Base-by-base conservation (phyloP, 1,139 yeast genomes). In the Pichia norvegensis region DNA sequence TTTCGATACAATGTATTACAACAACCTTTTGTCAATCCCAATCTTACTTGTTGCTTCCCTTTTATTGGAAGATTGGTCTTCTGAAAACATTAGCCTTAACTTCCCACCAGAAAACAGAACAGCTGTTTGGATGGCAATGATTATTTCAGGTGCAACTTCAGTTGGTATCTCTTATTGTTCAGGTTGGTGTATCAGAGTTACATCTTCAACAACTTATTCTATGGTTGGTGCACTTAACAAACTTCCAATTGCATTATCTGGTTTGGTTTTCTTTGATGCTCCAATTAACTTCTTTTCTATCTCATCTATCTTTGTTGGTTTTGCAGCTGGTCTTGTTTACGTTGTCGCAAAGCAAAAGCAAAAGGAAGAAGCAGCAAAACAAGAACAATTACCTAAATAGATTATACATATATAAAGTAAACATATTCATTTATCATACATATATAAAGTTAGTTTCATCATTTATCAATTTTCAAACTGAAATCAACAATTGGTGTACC, bases 211-310 rank as follows among this genome's bases (percentile, higher is more conserved):
- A 49, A 92, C 98, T 47, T 92, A 92, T 72, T 86, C 96, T 45
- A 92, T 92, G 98, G 97, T 92, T 53, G 98, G 98, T 64, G 98
- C 98, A 46, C 79, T 92, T 68, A 92, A 92, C 78, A 94, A 94
- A 73, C 79, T 92, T 62, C 98, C 98, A 61, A 87, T 94, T 62
- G 98, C 98, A 22, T 74, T 94, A 51, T 82, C 95, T 33, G 98
- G 98, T 39, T 78, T 94, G 63, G 65, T 92, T 55, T 92, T 92
- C 76, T 92, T 90, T 63, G 95, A 87, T 59, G 95, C 95, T 51
- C 94, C 95, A 49, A 87, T 84, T 63, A 92, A 95, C 72, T 86
- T 92, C 70, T 81, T 85, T 74, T 85, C 95, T 38, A 85, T 88
- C 52, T 70, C 88, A 33, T 92, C 97, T 45, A 94, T 92, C 63